Evolutionary conservation across 1,284 basidiomycete genomes (phyloP).

Genomic region (Stereum hirsutum): DNA sequence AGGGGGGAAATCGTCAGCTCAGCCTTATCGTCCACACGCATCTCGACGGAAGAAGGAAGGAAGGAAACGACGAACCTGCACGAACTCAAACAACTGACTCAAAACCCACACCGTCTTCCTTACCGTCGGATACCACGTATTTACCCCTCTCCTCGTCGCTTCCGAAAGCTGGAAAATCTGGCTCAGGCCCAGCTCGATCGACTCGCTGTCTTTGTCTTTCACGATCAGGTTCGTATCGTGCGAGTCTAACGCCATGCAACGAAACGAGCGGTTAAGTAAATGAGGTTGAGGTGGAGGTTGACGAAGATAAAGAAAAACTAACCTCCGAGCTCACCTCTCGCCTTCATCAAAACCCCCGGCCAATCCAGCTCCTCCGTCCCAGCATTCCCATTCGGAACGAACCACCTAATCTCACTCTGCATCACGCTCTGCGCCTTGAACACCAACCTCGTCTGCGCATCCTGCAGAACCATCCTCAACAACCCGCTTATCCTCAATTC

Average conservation of each 20-base stretch:
- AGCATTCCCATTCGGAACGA: slow-evolving; percentile 68
- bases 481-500: slow-evolving; percentile 64
- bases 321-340: too few species aligned
- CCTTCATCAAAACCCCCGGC: too few species aligned
- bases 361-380: slow-evolving; percentile 75
- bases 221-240: slow-evolving; percentile 24
- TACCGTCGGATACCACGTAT: slow-evolving; percentile 86
- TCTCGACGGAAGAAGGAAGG: too few species aligned
- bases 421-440: slow-evolving; percentile 91
- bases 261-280: slow-evolving; percentile 14
- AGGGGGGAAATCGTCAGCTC: too few species aligned
- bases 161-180: slow-evolving; percentile 66
- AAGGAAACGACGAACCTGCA: slow-evolving; percentile 69
- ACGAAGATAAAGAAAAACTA: too few species aligned
- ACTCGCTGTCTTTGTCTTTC: slow-evolving; percentile 62
- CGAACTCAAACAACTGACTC: slow-evolving; percentile 80
- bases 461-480: slow-evolving; percentile 84
- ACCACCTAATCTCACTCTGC: slow-evolving; percentile 80
- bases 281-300: background rate
- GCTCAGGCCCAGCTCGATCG: too few species aligned
- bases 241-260: slow-evolving; percentile 35
- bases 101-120: slow-evolving; percentile 83
- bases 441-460: slow-evolving; percentile 88
- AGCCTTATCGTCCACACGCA: too few species aligned
- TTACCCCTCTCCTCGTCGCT: slow-evolving; percentile 62